Conservation (phyloP, 2,329 filamentous ascomycete genomes). For the Fusarium lateritium region DNA sequence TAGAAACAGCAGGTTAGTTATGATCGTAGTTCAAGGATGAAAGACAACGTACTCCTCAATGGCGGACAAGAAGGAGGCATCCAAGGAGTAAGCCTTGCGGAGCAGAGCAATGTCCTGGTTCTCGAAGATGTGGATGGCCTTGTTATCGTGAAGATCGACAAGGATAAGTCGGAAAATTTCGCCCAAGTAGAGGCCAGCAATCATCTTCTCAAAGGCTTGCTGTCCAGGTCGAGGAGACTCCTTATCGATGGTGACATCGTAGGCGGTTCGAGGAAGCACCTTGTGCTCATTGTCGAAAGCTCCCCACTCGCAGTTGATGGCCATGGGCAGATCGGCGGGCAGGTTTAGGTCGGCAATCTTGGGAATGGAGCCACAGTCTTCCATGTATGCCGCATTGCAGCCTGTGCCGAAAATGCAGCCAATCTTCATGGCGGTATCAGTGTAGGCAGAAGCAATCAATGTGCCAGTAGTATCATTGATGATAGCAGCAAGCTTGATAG, state of each 20-base stretch:
- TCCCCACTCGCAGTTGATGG: conserved; percentile 98
- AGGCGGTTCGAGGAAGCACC: conserved; percentile 87
- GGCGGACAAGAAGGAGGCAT: conserved; percentile 92
- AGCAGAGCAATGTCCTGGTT: conserved; percentile 85
- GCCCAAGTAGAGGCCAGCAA: conserved; percentile 92
- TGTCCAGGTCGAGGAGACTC: conserved; percentile 93
- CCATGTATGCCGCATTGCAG: conserved; percentile 99
- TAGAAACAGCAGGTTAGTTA: conserved; percentile 54
- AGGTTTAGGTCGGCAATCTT: conserved; percentile 95
- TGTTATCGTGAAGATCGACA: conserved; percentile 86
- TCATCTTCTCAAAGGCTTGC: conserved; percentile 98
- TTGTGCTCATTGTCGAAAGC: conserved; percentile 96
- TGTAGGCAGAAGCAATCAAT: conserved; percentile 95
- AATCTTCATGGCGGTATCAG: conserved; percentile 92
- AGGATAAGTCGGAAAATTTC: conserved; percentile 94
- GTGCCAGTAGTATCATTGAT: conserved; percentile 99
- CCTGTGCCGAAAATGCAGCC: conserved; percentile 99
- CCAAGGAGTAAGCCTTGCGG: conserved; percentile 88
- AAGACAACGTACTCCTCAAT: conserved; percentile 83
- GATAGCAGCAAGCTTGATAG: conserved; percentile 91
- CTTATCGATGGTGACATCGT: conserved; percentile 89
- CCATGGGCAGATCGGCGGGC: conserved; percentile 86
- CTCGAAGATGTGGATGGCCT: conserved; percentile 82
- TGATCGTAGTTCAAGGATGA: not conserved
- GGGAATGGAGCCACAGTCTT: conserved; percentile 89